phyloP scores from a whole-genome alignment of 176 grass and related monocot genomes.

The Oryza meridionalis region DNA sequence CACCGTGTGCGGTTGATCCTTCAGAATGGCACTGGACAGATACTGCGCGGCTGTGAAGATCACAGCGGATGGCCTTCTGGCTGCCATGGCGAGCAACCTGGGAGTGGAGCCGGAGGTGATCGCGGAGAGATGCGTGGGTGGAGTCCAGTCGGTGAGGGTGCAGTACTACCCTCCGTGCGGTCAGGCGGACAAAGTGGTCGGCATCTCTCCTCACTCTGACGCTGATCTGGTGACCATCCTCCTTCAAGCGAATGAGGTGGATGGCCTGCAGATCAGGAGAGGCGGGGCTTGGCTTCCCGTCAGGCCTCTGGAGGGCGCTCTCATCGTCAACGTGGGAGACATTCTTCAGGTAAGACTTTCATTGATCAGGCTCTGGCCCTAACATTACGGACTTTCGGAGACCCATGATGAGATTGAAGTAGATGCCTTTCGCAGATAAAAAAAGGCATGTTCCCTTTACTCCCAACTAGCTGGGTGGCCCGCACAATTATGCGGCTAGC shows the following conservation, averaged over 20 bases:
- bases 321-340: slow-evolving; percentile 71
- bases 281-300: slow-evolving; percentile 53
- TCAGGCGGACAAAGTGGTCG: slow-evolving; percentile 47
- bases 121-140: background rate
- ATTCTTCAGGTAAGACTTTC: slow-evolving; percentile 40
- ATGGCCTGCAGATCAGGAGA: slow-evolving; percentile 62
- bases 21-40: slow-evolving; percentile 24
- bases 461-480: too few relatives aligned
- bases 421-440: too few relatives aligned
- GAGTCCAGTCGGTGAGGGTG: slow-evolving; percentile 64
- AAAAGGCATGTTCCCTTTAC: too few relatives aligned
- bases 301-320: slow-evolving; percentile 42
- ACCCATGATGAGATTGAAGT: too few relatives aligned
- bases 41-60: slow-evolving; percentile 50
- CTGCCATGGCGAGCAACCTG: slow-evolving; percentile 47
- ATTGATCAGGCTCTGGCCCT: too few relatives aligned
- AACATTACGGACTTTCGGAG: too few relatives aligned
- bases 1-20: background rate
- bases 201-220: slow-evolving; percentile 72
- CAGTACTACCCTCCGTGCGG: slow-evolving; percentile 72
- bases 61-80: slow-evolving; percentile 44
- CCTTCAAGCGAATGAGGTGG: slow-evolving; percentile 54
- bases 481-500: too few relatives aligned
- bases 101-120: slow-evolving; percentile 45
- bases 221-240: slow-evolving; percentile 50